Conservation (phyloP, 2,329 filamentous ascomycete genomes). For the Dactylellina drechsleri region DNA sequence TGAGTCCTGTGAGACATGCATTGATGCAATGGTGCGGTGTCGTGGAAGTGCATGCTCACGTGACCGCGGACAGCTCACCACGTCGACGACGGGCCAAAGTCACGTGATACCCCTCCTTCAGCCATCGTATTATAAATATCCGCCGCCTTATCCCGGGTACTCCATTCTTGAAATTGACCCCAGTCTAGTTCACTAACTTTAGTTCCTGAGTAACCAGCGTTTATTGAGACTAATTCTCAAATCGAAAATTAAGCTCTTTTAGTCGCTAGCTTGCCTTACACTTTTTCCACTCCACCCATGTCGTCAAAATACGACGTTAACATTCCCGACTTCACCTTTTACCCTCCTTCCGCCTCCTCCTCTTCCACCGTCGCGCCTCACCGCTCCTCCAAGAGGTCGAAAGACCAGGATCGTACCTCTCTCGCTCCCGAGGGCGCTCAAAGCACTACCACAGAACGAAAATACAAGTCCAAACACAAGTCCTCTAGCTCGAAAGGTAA, state of each 20-base stretch:
- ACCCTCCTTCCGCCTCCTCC: constrained; percentile 15
- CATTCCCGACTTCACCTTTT: constrained; percentile 4
- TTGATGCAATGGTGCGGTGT: too few species aligned
- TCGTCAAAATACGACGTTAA: background rate
- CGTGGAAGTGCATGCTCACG: too few species aligned
- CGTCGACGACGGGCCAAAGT: too few species aligned
- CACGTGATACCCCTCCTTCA: too few species aligned
- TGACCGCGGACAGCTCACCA: too few species aligned
- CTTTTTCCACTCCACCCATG: background rate
- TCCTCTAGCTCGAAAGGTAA: constrained; percentile 24
- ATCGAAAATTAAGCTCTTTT: background rate
- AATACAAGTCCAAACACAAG: constrained; percentile 44
- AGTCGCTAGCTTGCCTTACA: background rate
- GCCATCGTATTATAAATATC: too few species aligned
- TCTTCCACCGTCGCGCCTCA: constrained; percentile 26
- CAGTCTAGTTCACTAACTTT: too few species aligned
- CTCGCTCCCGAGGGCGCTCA: constrained; percentile 36
- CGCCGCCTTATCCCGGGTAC: too few species aligned
- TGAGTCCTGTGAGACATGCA: too few species aligned
- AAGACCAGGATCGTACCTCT: constrained; percentile 20
- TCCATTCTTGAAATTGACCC: too few species aligned
- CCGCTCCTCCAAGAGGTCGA: constrained; percentile 40
- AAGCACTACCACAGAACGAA: constrained; percentile 24
- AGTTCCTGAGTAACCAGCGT: too few species aligned
- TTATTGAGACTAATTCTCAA: too few species aligned